Evolutionary conservation across 257 asterid species (phyloP).

Genomic region (Thymus mandschuricus): DNA sequence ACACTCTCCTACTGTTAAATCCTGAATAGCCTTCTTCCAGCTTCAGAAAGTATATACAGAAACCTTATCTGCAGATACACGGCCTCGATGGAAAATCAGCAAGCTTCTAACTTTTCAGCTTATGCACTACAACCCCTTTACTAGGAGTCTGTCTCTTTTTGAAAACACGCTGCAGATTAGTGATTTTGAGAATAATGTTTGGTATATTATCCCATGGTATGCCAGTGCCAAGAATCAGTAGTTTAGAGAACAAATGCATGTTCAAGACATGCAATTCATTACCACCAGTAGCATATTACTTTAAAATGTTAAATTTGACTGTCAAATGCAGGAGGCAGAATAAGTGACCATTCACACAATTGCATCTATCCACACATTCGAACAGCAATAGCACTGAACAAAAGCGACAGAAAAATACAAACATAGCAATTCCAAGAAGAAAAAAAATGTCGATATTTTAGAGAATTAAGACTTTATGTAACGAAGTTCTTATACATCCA

Average conservation of each 20-base stretch:
- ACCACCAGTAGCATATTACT: background rate
- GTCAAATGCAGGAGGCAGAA: slow-evolving; percentile 7
- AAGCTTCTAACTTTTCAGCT: background rate
- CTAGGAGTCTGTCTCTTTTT: background rate
- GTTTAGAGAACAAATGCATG: background rate
- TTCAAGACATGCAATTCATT: background rate
- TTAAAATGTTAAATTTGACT: background rate
- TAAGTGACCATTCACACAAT: slow-evolving; percentile 3
- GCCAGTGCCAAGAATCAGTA: too few relatives aligned
- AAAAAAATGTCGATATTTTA: background rate
- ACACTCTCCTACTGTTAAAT: background rate
- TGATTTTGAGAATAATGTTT: too few relatives aligned
- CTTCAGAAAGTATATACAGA: background rate
- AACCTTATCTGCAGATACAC: background rate
- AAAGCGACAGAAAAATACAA: background rate
- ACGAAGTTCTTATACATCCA: slow-evolving; percentile 2
- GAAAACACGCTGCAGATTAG: too few relatives aligned
- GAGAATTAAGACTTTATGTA: slow-evolving; percentile 21
- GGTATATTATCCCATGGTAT: too few relatives aligned
- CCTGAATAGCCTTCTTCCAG: slow-evolving; percentile 20
- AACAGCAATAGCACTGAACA: background rate
- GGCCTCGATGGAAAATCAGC: background rate
- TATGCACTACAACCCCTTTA: slow-evolving; percentile 1
- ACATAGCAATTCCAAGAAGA: background rate
- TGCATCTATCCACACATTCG: slow-evolving; percentile 10